Evolutionary conservation across 108 stramenopile genomes (phyloP).

Genomic region (Cyclotella choctawhatcheeana): DNA sequence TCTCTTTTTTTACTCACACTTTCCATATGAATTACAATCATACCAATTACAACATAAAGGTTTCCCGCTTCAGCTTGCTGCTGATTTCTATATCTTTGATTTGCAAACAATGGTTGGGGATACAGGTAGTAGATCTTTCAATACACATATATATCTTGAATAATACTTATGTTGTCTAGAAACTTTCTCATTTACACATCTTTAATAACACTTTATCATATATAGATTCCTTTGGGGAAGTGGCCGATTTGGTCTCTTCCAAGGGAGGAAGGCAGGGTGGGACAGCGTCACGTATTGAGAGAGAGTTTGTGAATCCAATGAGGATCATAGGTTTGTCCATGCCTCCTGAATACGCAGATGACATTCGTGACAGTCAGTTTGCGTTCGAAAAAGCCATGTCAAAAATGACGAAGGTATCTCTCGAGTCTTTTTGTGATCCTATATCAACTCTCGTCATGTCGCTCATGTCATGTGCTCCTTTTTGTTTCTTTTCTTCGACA

Average conservation of each 20-base stretch:
- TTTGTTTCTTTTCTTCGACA: too few relatives aligned
- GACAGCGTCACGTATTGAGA: conserved; percentile 73
- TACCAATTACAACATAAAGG: conserved; percentile 40
- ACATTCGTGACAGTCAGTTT: conserved; percentile 81
- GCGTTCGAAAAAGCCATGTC: conserved; percentile 74
- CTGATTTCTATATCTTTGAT: conserved; percentile 84
- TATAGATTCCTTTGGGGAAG: conserved; percentile 74
- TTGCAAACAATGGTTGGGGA: conserved; percentile 68
- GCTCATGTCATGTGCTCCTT: too few relatives aligned
- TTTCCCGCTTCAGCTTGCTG: conserved; percentile 68
- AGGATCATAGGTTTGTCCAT: conserved; percentile 74
- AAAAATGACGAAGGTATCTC: conserved; percentile 66
- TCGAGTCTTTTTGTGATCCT: too few relatives aligned
- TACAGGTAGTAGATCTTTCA: conserved; percentile 19
- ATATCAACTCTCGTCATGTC: too few relatives aligned
- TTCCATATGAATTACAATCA: not conserved
- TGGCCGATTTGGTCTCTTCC: conserved; percentile 64
- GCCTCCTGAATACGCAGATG: conserved; percentile 83
- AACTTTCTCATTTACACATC: too few relatives aligned
- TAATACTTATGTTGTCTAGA: too few relatives aligned
- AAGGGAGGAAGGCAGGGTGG: conserved; percentile 69
- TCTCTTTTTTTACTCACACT: too few relatives aligned
- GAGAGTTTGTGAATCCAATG: conserved; percentile 83
- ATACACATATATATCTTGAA: too few relatives aligned
- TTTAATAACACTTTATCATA: too few relatives aligned